Evolutionary conservation across 1,139 yeast species (phyloP), one percentile per base, ranked within the genome.

Genomic region (Hanseniaspora gamundiae): DNA sequence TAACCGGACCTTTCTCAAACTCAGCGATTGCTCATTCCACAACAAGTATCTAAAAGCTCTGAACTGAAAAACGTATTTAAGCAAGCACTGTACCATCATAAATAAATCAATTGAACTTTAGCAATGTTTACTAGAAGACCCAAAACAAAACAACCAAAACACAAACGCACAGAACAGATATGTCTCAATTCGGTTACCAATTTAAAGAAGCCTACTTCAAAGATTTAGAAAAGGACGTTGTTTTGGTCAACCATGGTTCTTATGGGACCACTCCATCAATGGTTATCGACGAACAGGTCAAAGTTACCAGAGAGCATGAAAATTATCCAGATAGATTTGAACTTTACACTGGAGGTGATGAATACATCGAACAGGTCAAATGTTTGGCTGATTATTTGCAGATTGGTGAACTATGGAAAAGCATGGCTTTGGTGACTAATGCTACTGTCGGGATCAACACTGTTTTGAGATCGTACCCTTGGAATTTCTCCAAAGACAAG

Each of bases 371-470:
- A 14, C 53, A 54, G 38, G 42, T 53, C 14, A 43, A 46, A 35
- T 19, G 39, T 1, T 39, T 50, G 3, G 51, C 51, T 8, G 45
- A 48, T 11, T 53, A 53, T 42, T 38, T 54, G 16, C 48, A 46
- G 1, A 14, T 53, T 17, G 49, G 49, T 30, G 35, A 30, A n/a
- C 14, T 30, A n/a, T 47, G 47, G 35, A 44, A 46, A 28, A 52
- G 52, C 42, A 33, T 53, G 13, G 56, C 54, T 0, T 45, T 55
- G 20, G 54, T 53, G 9, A 30, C 48, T 80, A 80, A 80, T 54
- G 83, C 86, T 3, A 78, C 86, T 3, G 62, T 71, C 5, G 85
- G 79, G 2, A 68, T 76, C 41, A 79, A 80, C 55, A 64, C 78
- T 0, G 70, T 80, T 1, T 63, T 80, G 45, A 62, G 85, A 49